Conservation (phyloP, 192 early-diverging fungal species). For the Obelidium mucronatum region DNA sequence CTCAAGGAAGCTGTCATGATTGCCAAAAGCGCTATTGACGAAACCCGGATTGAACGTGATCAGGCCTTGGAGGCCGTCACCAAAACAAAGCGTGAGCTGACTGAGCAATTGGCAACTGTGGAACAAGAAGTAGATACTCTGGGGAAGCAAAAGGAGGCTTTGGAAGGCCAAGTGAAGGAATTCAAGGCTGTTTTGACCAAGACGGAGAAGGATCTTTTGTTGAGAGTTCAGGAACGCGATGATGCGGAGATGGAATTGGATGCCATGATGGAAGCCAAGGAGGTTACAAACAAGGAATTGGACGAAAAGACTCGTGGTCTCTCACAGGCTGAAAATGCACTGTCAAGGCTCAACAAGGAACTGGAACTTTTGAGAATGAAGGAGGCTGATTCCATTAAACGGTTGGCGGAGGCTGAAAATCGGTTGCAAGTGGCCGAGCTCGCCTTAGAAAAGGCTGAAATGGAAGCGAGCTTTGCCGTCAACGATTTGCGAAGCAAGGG, state of each 20-base stretch:
- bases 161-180: background rate
- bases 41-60: conserved; percentile 30
- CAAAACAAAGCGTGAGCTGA: background rate
- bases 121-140: conserved; percentile 1
- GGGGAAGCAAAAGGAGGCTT: background rate
- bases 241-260: conserved; percentile 37
- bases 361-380: conserved; percentile 3
- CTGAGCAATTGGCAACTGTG: background rate
- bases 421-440: conserved; percentile 17
- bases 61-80: background rate
- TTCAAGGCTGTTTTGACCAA: background rate
- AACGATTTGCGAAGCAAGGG: conserved; percentile 19
- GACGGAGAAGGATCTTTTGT: conserved; percentile 1
- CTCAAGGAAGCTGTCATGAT: conserved; percentile 24
- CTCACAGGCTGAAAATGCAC: background rate
- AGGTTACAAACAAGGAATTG: background rate
- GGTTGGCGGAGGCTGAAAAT: conserved; percentile 18
- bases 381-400: background rate
- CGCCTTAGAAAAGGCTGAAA: conserved; percentile 31
- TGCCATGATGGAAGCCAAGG: conserved; percentile 20
- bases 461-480: conserved; percentile 17
- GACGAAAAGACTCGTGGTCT: conserved; percentile 8
- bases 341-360: conserved; percentile 20
- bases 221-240: conserved; percentile 29
- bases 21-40: conserved; percentile 27